phyloP scores from a whole-genome alignment of 208 protist species.

The Acanthamoeba sp. region DNA sequence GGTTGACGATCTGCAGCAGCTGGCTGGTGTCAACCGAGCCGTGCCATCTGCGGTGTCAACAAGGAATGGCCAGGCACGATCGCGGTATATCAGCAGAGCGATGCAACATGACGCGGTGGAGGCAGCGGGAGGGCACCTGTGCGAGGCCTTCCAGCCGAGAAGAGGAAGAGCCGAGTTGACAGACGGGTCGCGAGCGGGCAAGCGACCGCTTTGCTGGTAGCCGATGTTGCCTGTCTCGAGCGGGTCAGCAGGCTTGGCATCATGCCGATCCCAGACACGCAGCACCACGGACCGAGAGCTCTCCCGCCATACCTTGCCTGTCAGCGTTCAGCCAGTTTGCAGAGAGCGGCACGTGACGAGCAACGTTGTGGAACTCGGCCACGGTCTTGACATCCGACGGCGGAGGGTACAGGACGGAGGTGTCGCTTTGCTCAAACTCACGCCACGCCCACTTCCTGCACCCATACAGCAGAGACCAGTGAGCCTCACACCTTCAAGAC shows the following conservation, averaged over 20 bases:
- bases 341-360: slow-evolving; percentile 4
- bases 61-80: too few relatives aligned
- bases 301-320: not conserved
- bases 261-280: too few relatives aligned
- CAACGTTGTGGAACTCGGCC: slow-evolving; percentile 2
- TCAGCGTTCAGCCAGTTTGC: slow-evolving; percentile 52
- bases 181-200: slow-evolving; percentile 17
- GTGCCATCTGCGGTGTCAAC: slow-evolving; percentile 68
- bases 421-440: slow-evolving; percentile 6
- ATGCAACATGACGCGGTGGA: too few relatives aligned
- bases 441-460: slow-evolving; percentile 57
- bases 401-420: slow-evolving; percentile 2
- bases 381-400: slow-evolving; percentile 10
- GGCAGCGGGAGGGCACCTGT: not conserved
- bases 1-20: slow-evolving; percentile 24
- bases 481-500: too few relatives aligned
- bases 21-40: slow-evolving; percentile 26
- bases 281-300: too few relatives aligned
- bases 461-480: not conserved
- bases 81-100: too few relatives aligned
- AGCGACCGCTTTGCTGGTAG: slow-evolving; percentile 57
- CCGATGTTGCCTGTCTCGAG: slow-evolving; percentile 44
- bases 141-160: not conserved
- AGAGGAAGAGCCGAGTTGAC: slow-evolving; percentile 25
- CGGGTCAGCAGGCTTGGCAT: too few relatives aligned